These are phyloP conservation scores for Aspergillaceae sp. DNA, from an alignment of 2,329 filamentous ascomycete species.

Conservation along the genomic window DNA sequence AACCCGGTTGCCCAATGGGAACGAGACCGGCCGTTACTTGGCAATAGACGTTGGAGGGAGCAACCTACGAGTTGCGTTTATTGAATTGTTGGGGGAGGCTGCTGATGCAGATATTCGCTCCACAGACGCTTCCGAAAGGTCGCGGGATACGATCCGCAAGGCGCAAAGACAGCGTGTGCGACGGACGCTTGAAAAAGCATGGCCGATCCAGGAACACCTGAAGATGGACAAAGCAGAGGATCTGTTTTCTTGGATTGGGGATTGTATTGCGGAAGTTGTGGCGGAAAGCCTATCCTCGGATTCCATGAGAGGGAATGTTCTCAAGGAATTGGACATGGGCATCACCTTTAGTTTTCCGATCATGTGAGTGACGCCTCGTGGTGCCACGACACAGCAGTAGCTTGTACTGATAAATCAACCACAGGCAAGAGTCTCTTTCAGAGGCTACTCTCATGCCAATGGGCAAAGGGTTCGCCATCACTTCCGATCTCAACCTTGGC, in stretches of 20 bases:
- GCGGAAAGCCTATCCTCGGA: slow-evolving; percentile 41
- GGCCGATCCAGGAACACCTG: slow-evolving; percentile 48
- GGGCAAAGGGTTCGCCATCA: slow-evolving; percentile 52
- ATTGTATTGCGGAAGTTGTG: slow-evolving; percentile 66
- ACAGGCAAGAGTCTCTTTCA: slow-evolving; percentile 44
- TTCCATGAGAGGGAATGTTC: slow-evolving; percentile 29
- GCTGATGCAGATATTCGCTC: slow-evolving; percentile 27
- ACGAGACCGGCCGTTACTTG: slow-evolving; percentile 47
- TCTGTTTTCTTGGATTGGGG: slow-evolving; percentile 73
- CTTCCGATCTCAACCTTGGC: slow-evolving; percentile 46
- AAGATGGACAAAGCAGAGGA: slow-evolving; percentile 62
- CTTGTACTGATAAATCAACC: slow-evolving; percentile 1
- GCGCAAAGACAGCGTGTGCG: slow-evolving; percentile 40
- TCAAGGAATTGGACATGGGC: slow-evolving; percentile 41
- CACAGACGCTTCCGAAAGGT: slow-evolving; percentile 28
- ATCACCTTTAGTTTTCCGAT: slow-evolving; percentile 45
- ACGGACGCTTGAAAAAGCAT: slow-evolving; percentile 42
- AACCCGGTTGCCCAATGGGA: slow-evolving; percentile 40
- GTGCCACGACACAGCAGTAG: too few relatives aligned
- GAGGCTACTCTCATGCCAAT: slow-evolving; percentile 50
- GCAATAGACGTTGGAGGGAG: slow-evolving; percentile 51
- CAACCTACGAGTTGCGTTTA: slow-evolving; percentile 49
- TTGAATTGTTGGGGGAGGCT: slow-evolving; percentile 43
- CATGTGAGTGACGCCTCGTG: slow-evolving; percentile 31
- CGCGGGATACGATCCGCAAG: slow-evolving; percentile 37